phyloP scores from a whole-genome alignment of 805 yeast genomes.

The Starmerella sp. region DNA sequence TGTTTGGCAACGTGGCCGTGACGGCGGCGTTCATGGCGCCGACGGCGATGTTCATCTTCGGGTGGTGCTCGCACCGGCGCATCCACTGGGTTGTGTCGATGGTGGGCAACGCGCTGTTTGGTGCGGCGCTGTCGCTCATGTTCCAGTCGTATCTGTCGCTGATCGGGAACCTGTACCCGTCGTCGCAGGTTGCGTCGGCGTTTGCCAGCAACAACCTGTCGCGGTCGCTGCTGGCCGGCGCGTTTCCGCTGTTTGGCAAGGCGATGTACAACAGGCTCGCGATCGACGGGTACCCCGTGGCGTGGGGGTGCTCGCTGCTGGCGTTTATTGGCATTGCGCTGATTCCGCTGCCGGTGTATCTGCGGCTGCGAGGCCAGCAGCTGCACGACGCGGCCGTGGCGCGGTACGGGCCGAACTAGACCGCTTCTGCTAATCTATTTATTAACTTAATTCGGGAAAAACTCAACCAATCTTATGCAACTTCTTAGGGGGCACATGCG shows the following conservation, averaged over 20 bases:
- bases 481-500: too few relatives aligned
- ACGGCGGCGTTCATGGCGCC: conserved; percentile 37
- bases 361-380: conserved; percentile 9
- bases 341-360: conserved; percentile 38
- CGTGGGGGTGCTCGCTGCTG: conserved; percentile 43
- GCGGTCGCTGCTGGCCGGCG: conserved; percentile 43
- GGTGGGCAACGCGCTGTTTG: conserved; percentile 35
- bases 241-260: conserved; percentile 52
- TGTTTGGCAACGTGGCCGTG: conserved; percentile 28
- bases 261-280: conserved; percentile 40
- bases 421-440: not conserved
- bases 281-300: conserved; percentile 42
- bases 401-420: conserved; percentile 8
- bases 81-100: conserved; percentile 44
- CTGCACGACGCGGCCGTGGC: conserved; percentile 8
- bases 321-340: conserved; percentile 36
- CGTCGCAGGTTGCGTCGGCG: conserved; percentile 42
- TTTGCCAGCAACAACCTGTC: conserved; percentile 47
- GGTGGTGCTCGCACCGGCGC: conserved; percentile 43
- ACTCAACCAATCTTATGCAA: too few relatives aligned
- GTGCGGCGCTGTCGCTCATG: conserved; percentile 34
- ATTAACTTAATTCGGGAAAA: too few relatives aligned
- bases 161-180: conserved; percentile 39
- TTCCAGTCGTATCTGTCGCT: conserved; percentile 46
- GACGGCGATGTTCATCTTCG: conserved; percentile 44